phyloP scores from a whole-genome alignment of 257 asterid genomes.

The Lycium ferocissimum region DNA sequence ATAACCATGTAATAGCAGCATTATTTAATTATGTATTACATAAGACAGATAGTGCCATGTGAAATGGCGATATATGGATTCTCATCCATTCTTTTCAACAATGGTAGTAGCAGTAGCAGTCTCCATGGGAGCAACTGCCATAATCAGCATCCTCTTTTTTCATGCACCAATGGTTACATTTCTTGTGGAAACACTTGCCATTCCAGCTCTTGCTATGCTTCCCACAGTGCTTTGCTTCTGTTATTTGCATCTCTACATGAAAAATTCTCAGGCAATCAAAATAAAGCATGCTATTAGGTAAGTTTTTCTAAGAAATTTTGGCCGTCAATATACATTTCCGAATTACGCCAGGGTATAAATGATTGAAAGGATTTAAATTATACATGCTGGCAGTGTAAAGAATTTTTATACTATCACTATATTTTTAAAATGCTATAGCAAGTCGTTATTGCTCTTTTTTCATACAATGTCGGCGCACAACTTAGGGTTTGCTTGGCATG shows the following conservation, averaged over 20 bases:
- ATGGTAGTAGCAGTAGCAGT: constrained; percentile 29
- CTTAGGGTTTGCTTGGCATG: too few species aligned
- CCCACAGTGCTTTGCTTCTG: constrained; percentile 25
- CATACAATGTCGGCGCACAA: too few species aligned
- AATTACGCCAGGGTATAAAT: not conserved
- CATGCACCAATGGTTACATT: constrained; percentile 29
- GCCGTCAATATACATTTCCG: not conserved
- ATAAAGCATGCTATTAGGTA: not conserved
- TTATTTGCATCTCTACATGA: constrained; percentile 9
- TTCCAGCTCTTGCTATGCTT: constrained; percentile 25
- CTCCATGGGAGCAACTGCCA: constrained; percentile 22
- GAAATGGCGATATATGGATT: not conserved
- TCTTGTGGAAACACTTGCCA: constrained; percentile 15
- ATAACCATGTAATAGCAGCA: constrained; percentile 18
- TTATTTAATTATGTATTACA: constrained; percentile 4
- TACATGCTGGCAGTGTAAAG: not conserved
- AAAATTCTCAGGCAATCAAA: not conserved
- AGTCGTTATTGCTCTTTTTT: too few species aligned
- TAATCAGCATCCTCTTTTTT: constrained; percentile 1
- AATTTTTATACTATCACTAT: not conserved
- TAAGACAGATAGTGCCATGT: constrained; percentile 9
- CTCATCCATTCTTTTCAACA: constrained; percentile 16
- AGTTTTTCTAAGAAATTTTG: not conserved
- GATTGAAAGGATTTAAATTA: not conserved
- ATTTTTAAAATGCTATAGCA: too few species aligned